Conservation (phyloP, 495 filamentous ascomycete genomes). For the Talaromyces stipitatus region DNA sequence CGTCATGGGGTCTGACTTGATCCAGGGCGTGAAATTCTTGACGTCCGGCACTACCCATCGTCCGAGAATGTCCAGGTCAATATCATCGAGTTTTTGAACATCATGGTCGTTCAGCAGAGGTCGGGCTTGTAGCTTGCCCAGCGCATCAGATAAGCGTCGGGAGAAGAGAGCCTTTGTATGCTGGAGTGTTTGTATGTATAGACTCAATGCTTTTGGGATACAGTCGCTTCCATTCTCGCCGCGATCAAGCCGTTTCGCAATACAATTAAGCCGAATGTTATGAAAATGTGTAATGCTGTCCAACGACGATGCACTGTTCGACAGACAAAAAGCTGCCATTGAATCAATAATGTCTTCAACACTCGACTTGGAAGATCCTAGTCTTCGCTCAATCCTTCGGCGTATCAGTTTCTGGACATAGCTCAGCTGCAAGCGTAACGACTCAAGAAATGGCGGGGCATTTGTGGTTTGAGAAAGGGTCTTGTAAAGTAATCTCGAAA, state of each 20-base stretch:
- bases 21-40: conserved; percentile 80
- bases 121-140: conserved; percentile 59
- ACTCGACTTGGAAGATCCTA: conserved; percentile 45
- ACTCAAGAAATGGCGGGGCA: conserved; percentile 49
- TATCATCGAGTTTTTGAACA: conserved; percentile 54
- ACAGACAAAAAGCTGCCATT: conserved; percentile 75
- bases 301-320: conserved; percentile 70
- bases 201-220: conserved; percentile 52
- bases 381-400: conserved; percentile 56
- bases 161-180: conserved; percentile 71
- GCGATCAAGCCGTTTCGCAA: conserved; percentile 48
- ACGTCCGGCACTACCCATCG: conserved; percentile 81
- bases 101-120: conserved; percentile 64
- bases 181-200: conserved; percentile 72
- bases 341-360: conserved; percentile 55
- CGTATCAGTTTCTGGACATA: conserved; percentile 54
- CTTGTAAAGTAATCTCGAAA: conserved; percentile 65
- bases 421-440: conserved; percentile 53
- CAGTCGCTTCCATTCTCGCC: conserved; percentile 24
- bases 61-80: conserved; percentile 74
- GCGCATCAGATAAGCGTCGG: conserved; percentile 58
- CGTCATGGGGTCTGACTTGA: conserved; percentile 74
- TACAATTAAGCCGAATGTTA: conserved; percentile 58
- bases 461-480: conserved; percentile 48
- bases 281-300: conserved; percentile 82